Evolutionary conservation across 1,139 yeast genomes (phyloP), one percentile per base, ranked within the genome.

Genomic region (Ashbya aceris): DNA sequence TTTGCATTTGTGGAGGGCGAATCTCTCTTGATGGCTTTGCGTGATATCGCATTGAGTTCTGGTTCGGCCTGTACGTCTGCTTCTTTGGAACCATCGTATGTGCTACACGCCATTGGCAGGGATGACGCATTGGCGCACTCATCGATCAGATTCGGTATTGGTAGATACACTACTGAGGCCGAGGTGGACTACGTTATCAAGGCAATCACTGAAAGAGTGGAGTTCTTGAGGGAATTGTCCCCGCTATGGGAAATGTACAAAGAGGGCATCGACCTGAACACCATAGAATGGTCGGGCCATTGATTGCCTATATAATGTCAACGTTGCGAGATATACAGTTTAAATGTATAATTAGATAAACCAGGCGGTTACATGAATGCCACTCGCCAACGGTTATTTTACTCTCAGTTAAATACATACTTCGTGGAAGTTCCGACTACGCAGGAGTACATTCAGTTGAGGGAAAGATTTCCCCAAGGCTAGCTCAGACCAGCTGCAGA

Each of bases 1-100:
- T 91, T 91, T 68, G 97, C 97, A 7, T 91, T 89, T 61, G 83
- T 91, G 54, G 99, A 91, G 70, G 99, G 99, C 54, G 99, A 91
- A 68, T 89, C 97, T 0, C 72, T 91, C 54, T 71, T 91, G 56
- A 91, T 91, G 99, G 98, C 98, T 1, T 76, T 91, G 60, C 89
- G 91, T 61, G 98, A 91, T 62, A 86, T 91, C 60, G 98, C 98
- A 0, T 74, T 91, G 52, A 83, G 95, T 48, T 85, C 96, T 2
- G 98, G 98, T 30, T 86, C 96, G n/a, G 98, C 98, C 3, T 91
- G 99, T 72, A 91, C 99, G 6, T 89, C 97, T 30, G 97, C 98
- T 0, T 89, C 97, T 7, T 74, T 91, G 56, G 99, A 91, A 65
- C 99, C 99, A 26, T 85, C 96, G 2, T 91, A 91, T 56, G 99